Base-by-base conservation (phyloP, 495 filamentous ascomycete species). In the Tuber melanosporum region DNA sequence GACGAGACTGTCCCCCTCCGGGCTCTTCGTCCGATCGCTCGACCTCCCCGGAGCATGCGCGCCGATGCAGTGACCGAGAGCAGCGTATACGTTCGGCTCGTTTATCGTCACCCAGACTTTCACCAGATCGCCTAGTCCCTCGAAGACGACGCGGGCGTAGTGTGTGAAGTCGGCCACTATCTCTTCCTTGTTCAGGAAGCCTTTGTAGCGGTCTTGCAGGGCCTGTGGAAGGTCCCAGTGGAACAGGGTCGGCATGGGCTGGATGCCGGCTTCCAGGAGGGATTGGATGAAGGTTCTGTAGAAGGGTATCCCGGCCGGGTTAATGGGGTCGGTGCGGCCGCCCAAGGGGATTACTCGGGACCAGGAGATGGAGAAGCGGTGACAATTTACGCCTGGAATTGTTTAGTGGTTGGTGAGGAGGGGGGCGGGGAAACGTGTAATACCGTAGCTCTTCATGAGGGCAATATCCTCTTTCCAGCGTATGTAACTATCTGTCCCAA, bases 291-390 rank as follows among this genome's bases (percentile, higher is more conserved):
- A 89, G 82, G 89, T 87, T 76, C 88, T 85, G 81, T 90, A 91
- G 84, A 90, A 87, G 78, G 88, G 85, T 44, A 91, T 84, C 44
- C 89, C 89, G 49, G 85, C 85, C 79, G 88, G 87, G 84, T 90
- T 91, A 83, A 90, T 82, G 49, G 88, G 88, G 79, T 90, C 89
- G 79, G 88, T 88, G 76, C 89, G 88, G 70, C 89, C 88, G 73
- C 89, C 89, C 71, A 89, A 84, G 39, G 91, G 91, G 77, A 93
- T 92, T 78, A 93, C 88, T 69, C 91, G 89, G 42, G 86, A 89
- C 92, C 92, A 93, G 66, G 91, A 91, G 73, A 93, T 84, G 44
- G 92, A 93, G 84, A 94, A 94, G 76, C 91, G 90, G 84, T 93
- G 93, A 45, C 88, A 87, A 75, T 87, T 87, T 72, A 91, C 89